These are phyloP conservation scores for Ceratocystis cubensis DNA, from an alignment of 2,329 filamentous ascomycete species.

Conservation along the genomic window DNA sequence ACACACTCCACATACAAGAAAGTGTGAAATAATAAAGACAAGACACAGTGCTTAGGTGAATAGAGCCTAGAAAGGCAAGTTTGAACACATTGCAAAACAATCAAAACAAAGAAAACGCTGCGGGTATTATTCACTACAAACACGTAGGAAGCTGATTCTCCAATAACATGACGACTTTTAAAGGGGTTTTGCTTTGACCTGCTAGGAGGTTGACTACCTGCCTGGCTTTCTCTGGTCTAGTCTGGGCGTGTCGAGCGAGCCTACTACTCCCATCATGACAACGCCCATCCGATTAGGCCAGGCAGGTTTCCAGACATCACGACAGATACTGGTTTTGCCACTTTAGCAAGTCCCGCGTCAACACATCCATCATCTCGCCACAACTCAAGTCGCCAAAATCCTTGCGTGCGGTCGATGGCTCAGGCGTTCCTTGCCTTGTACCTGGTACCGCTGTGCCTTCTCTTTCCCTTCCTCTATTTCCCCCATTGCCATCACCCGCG, in stretches of 20 bases:
- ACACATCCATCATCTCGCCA: slow-evolving; percentile 79
- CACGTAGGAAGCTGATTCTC: neutral
- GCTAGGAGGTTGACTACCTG: neutral
- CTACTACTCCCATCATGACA: too few relatives aligned
- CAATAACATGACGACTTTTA: neutral
- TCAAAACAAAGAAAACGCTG: slow-evolving; percentile 13
- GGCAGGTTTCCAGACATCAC: slow-evolving; percentile 17
- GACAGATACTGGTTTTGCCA: slow-evolving; percentile 64
- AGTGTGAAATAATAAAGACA: too few relatives aligned
- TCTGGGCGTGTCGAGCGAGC: too few relatives aligned
- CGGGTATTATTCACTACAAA: slow-evolving; percentile 3
- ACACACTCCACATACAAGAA: too few relatives aligned
- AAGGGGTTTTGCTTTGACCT: neutral
- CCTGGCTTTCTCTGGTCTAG: neutral
- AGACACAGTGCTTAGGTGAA: neutral
- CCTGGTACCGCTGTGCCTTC: neutral
- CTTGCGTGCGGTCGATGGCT: slow-evolving; percentile 25
- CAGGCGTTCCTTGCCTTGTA: slow-evolving; percentile 5
- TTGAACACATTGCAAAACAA: neutral
- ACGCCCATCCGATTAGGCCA: too few relatives aligned
- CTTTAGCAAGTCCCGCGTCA: slow-evolving; percentile 67
- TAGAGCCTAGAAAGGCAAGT: too few relatives aligned
- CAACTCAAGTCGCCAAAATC: slow-evolving; percentile 66
- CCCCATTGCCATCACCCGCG: neutral
- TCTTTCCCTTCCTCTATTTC: too few relatives aligned